These are phyloP conservation scores for Candida rishiriensis DNA, from an alignment of 805 yeast species.

Conservation along the genomic window DNA sequence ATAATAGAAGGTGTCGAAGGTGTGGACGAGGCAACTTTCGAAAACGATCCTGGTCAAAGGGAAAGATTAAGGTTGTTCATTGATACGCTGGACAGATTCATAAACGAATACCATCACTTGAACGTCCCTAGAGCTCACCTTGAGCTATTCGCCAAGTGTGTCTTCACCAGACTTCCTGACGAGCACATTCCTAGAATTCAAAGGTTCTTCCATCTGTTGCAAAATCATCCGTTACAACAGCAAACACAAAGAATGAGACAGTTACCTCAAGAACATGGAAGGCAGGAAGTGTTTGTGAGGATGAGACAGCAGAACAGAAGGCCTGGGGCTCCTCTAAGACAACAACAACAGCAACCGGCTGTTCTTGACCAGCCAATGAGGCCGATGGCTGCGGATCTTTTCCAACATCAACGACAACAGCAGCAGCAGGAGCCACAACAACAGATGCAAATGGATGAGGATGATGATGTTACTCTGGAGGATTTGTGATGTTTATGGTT, in stretches of 20 bases:
- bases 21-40: slow-evolving; percentile 14
- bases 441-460: not conserved
- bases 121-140: slow-evolving; percentile 23
- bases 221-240: slow-evolving; percentile 17
- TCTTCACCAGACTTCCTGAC: slow-evolving; percentile 26
- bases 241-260: slow-evolving; percentile 1
- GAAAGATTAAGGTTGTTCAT: slow-evolving; percentile 26
- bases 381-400: too few relatives aligned
- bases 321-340: slow-evolving; percentile 1
- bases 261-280: slow-evolving; percentile 1
- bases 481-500: too few relatives aligned
- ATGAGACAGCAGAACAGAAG: slow-evolving; percentile 7
- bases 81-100: slow-evolving; percentile 24
- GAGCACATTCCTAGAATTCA: slow-evolving; percentile 29
- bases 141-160: slow-evolving; percentile 28
- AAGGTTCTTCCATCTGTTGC: slow-evolving; percentile 26
- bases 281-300: slow-evolving; percentile 8
- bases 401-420: slow-evolving; percentile 16
- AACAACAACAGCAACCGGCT: slow-evolving; percentile 4
- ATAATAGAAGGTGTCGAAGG: slow-evolving; percentile 21
- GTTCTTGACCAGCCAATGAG: too few relatives aligned
- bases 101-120: slow-evolving; percentile 25
- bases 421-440: slow-evolving; percentile 17
- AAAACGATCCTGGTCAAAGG: slow-evolving; percentile 17
- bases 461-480: not conserved